Evolutionary conservation across 371 early-diverging fungal species (phyloP).

Genomic region (Mortierella sp.): DNA sequence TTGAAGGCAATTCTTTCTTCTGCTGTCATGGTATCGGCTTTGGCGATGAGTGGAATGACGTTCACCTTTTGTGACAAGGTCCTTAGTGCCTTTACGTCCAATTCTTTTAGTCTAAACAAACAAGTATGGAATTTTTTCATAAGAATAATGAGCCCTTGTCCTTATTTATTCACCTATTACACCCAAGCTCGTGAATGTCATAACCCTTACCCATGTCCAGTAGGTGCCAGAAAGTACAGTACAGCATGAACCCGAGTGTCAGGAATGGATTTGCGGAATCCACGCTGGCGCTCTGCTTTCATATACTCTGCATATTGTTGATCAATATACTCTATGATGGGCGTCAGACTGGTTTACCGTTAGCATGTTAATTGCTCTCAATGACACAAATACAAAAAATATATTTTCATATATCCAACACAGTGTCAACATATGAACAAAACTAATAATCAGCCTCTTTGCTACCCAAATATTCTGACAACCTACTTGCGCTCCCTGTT

Average conservation of each 20-base stretch:
- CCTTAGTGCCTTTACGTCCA: conserved; percentile 91
- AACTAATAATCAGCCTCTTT: background rate
- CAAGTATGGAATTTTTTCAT: background rate
- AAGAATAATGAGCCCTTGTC: background rate
- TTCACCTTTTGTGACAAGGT: conserved; percentile 86
- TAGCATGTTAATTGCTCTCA: conserved; percentile 1
- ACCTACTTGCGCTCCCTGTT: conserved; percentile 82
- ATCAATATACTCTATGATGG: conserved; percentile 92
- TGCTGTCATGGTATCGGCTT: conserved; percentile 76
- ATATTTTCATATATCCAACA: background rate
- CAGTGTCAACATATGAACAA: background rate
- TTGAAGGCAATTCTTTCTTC: conserved; percentile 76
- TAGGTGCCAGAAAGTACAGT: conserved; percentile 95
- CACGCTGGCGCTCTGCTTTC: conserved; percentile 89
- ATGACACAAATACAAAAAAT: background rate
- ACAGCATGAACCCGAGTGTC: conserved; percentile 97
- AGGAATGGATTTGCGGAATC: conserved; percentile 72
- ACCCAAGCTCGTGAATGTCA: background rate
- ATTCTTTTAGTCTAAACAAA: conserved; percentile 78
- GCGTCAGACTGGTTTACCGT: conserved; percentile 65
- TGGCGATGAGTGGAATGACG: conserved; percentile 90
- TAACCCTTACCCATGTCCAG: conserved; percentile 82
- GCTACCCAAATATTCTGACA: background rate
- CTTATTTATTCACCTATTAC: background rate
- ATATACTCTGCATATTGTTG: conserved; percentile 90